Base-by-base conservation (phyloP, 345 rosid species). In the Viola odorata region DNA sequence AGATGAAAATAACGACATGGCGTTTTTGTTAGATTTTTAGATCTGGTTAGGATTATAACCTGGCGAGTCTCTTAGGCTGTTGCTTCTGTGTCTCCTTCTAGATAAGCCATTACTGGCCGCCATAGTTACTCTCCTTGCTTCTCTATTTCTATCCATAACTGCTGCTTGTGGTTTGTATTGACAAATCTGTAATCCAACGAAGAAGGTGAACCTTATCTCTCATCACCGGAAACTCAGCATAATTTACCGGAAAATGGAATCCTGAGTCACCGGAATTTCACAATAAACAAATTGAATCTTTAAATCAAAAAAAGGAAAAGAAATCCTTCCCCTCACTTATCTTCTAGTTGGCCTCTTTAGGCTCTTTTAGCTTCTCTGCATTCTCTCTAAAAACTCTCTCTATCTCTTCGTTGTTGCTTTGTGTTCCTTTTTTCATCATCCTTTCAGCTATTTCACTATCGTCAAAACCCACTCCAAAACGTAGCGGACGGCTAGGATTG, bases 101-200 rank as follows among this genome's bases (percentile, higher is more conserved):
- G 96, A 55, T 64, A 82, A 70, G 55, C 94, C 95, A 78, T 85
- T 87, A 10, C 87, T 77, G 41, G 89, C 63, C 17, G 76, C 76
- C 82, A 82, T 75, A 53, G 77, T 77, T 23, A 80, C 72, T 80
- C 99, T 78, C 66, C 95, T 84, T 60, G 85, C 84, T 69, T 95
- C 99, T 76, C 99, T 81, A 77, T 71, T 85, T 75, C 97, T 81
- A 73, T 95, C 99, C 99, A 95, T 94, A 58, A 15, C 64, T 23
- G 14, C 5, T 64, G 45, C 14, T 39, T 53, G 40, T 54, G 39
- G 50, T 55, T 55, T 41, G 60, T 47, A 38, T 55, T 51, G 53
- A 55, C 58, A 65, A 72, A 72, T 76, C 66, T 41, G 66, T 37
- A 68, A 56, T 0, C n/a, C 50, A 47, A 53, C 5, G 11, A 53